Base-by-base conservation (phyloP, 1,139 yeast species). In the Hansenula sp. region DNA sequence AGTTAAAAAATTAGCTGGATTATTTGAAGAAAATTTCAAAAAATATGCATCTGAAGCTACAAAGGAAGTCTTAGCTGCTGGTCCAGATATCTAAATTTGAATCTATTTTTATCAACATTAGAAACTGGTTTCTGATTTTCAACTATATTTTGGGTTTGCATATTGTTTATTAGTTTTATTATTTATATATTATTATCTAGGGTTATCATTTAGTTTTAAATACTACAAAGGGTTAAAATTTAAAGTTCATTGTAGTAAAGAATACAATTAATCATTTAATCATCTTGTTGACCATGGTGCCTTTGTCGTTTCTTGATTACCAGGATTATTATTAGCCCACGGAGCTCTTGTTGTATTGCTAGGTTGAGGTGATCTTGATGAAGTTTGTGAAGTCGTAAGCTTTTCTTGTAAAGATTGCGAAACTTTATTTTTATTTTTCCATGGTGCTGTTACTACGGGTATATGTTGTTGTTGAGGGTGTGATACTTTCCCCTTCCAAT, bases 61-160 rank as follows among this genome's bases (percentile, higher is more conserved):
- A 37, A 60, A 74, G 33, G 96, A 89, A 66, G 98, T 93, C 47
- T 71, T 85, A 62, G 88, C 93, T 63, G 98, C 98, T 60, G 98
- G 97, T 53, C 99, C 99, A 56, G 44, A 42, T 36, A 46, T 56
- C 24, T 54, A 44, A 47, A 16, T 41, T 16, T n/a, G n/a, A n/a
- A n/a, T n/a, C n/a, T n/a, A n/a, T n/a, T n/a, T n/a, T n/a, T 17
- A 32, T 17, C 21, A 8, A 7, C 11, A 28, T 28, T 28, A 28
- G 31, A 28, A 28, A 28, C 31, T 28, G 13, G 24, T 15, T 35
- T 15, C 16, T 12, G 25, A 21, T 21, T 21, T 21, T 21, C 25
- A 21, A 21, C 9, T 21, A 21, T 21, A 21, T 21, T n/a, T 21
- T 21, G 25, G 25, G 25, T 21, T 21, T 21, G 25, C 25, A 21